Evolutionary conservation across 2,329 filamentous ascomycete genomes (phyloP).

Genomic region (Phaeophleospora eucalypticola): DNA sequence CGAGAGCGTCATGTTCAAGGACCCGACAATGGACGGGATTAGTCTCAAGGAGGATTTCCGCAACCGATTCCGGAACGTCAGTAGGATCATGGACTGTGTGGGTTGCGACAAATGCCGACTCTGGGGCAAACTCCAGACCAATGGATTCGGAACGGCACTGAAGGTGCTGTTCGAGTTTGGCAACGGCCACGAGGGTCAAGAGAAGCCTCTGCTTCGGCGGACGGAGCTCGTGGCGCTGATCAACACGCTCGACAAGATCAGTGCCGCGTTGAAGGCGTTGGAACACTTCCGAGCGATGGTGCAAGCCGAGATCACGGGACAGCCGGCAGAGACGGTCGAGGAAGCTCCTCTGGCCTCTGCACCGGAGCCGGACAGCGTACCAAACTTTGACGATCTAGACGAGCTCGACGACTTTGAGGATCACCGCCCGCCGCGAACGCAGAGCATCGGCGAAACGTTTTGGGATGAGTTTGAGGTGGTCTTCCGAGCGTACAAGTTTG

Average conservation of each 20-base stretch:
- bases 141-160: conserved; percentile 87
- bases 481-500: conserved; percentile 58
- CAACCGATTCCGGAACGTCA: conserved; percentile 94
- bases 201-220: conserved; percentile 69
- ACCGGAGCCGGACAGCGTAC: conserved; percentile 7
- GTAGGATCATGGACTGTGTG: conserved; percentile 95
- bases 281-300: conserved; percentile 63
- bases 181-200: conserved; percentile 51
- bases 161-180: conserved; percentile 97
- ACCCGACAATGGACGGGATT: conserved; percentile 51
- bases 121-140: conserved; percentile 95
- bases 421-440: conserved; percentile 28
- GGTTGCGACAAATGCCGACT: conserved; percentile 97
- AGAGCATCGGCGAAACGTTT: conserved; percentile 55
- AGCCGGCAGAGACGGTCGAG: conserved; percentile 12
- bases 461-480: conserved; percentile 62
- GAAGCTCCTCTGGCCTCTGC: conserved; percentile 14
- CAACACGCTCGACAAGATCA: conserved; percentile 87
- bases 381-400: conserved; percentile 24
- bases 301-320: conserved; percentile 23
- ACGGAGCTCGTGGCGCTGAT: conserved; percentile 92
- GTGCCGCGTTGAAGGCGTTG: conserved; percentile 72
- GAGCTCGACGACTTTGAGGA: conserved; percentile 27
- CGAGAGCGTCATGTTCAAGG: conserved; percentile 85
- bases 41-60: conserved; percentile 95